Evolutionary conservation across 1,284 basidiomycete species (phyloP).

Genomic region (Rhodotorula sp.): DNA sequence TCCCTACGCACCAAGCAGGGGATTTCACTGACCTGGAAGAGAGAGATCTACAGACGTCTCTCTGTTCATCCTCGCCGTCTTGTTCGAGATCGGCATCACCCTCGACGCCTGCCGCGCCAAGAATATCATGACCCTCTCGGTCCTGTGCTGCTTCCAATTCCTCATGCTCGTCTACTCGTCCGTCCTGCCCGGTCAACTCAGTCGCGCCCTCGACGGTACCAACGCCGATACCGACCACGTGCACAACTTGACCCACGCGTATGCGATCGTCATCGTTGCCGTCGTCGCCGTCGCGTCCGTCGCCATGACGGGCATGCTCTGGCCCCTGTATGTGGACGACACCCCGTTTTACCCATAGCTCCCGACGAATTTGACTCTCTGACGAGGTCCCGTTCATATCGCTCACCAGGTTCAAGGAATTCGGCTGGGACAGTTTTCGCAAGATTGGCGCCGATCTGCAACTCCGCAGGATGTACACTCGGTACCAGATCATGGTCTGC

Average conservation of each 20-base stretch:
- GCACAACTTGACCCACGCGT: constrained; percentile 16
- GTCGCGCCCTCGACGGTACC: constrained; percentile 21
- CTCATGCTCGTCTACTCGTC: constrained; percentile 40
- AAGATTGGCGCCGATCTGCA: constrained; percentile 37
- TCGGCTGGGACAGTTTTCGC: constrained; percentile 67
- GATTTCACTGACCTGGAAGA: neutral
- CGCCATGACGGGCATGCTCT: constrained; percentile 21
- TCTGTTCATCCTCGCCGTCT: constrained; percentile 39
- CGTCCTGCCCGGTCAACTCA: constrained; percentile 33
- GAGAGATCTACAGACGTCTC: constrained; percentile 9
- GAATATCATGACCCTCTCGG: constrained; percentile 46
- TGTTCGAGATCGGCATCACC: constrained; percentile 40
- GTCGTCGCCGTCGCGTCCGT: constrained; percentile 22
- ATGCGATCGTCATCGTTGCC: constrained; percentile 32
- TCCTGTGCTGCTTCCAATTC: constrained; percentile 45
- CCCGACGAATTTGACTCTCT: constrained; percentile 49
- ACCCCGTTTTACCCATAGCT: constrained; percentile 60
- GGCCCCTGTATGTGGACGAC: constrained; percentile 49
- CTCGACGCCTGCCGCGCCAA: constrained; percentile 43
- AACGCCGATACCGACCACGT: constrained; percentile 30
- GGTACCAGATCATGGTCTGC: constrained; percentile 31
- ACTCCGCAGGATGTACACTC: constrained; percentile 15
- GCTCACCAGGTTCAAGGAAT: constrained; percentile 29
- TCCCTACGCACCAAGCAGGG: neutral
- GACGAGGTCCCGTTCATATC: constrained; percentile 3